phyloP scores from a whole-genome alignment of 352 stramenopile genomes.

The Globisporangium polare region DNA sequence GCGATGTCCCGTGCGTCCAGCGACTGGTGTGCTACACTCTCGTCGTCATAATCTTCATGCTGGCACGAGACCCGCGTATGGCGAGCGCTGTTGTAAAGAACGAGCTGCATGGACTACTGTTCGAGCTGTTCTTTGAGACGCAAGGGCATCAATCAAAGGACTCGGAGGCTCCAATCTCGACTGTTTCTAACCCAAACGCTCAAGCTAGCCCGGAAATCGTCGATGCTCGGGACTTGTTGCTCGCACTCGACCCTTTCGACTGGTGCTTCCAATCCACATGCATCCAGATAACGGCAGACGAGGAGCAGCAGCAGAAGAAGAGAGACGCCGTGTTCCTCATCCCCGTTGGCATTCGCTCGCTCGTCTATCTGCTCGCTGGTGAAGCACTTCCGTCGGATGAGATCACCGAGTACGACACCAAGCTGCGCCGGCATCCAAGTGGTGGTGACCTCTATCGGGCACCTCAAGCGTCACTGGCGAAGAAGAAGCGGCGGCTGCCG shows the following conservation, averaged over 20 bases:
- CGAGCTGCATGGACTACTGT: conserved; percentile 32
- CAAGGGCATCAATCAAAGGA: background rate
- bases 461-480: background rate
- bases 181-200: background rate
- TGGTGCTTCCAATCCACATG: conserved; percentile 45
- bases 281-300: conserved; percentile 18
- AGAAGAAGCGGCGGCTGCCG: conserved; percentile 18
- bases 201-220: background rate
- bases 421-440: background rate
- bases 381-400: conserved; percentile 40
- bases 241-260: conserved; percentile 55
- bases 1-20: conserved; percentile 19
- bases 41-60: conserved; percentile 34
- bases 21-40: conserved; percentile 23
- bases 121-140: conserved; percentile 13
- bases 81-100: conserved; percentile 36
- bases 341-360: conserved; percentile 33
- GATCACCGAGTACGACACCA: conserved; percentile 28
- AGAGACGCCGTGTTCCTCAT: conserved; percentile 26
- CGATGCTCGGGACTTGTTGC: conserved; percentile 35
- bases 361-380: conserved; percentile 32
- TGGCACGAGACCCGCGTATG: conserved; percentile 30
- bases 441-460: background rate
- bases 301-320: conserved; percentile 1
- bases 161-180: background rate